Percentiles rank a stretch among this genome's conserved stretches.
Evolutionary conservation across 257 asterid genomes (phyloP).

Genomic region (Solanum bukasovii): DNA sequence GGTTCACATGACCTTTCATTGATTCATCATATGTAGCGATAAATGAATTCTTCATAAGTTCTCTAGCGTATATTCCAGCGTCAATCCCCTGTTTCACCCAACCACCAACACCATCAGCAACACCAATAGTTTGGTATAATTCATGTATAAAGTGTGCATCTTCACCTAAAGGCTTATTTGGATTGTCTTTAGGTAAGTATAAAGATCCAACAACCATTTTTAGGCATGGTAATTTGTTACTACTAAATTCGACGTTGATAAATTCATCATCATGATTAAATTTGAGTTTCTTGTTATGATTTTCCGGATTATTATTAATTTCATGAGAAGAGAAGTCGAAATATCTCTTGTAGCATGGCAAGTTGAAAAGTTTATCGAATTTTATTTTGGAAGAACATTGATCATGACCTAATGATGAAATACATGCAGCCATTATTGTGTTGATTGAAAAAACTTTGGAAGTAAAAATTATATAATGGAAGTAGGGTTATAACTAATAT

Average conservation of each 20-base stretch:
- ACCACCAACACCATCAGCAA: constrained; percentile 8
- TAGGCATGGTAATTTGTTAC: background rate
- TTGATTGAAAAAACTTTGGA: background rate
- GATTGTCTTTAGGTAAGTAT: constrained; percentile 5
- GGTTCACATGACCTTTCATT: background rate
- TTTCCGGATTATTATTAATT: background rate
- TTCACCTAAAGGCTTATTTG: constrained; percentile 8
- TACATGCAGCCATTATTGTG: background rate
- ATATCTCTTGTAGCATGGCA: background rate
- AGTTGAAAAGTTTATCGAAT: background rate
- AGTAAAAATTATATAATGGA: background rate
- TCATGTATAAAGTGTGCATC: constrained; percentile 17
- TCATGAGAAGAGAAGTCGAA: background rate
- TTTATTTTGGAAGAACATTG: background rate
- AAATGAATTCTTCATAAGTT: background rate
- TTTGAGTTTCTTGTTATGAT: background rate
- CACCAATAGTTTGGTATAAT: constrained; percentile 7
- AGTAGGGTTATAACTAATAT: background rate
- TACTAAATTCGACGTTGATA: too few relatives aligned
- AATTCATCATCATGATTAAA: too few relatives aligned
- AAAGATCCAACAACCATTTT: background rate
- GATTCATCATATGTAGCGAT: background rate
- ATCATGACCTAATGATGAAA: background rate
- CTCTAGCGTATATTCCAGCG: constrained; percentile 8
- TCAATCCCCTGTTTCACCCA: constrained; percentile 9